phyloP scores from a whole-genome alignment of 75 land plant genomes.

The Selaginella moellendorffii region DNA sequence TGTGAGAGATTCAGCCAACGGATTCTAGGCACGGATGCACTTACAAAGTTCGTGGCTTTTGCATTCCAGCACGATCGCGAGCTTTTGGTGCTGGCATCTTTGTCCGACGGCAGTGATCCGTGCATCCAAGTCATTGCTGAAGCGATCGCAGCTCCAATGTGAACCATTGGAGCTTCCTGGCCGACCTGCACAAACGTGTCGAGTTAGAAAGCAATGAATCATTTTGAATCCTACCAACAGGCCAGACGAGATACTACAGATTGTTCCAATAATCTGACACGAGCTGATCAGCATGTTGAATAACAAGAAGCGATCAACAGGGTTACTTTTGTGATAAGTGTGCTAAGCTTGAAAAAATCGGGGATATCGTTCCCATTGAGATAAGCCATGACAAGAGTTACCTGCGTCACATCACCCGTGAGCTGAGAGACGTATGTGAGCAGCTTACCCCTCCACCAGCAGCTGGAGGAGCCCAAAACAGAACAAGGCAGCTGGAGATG shows the following conservation, averaged over 20 bases:
- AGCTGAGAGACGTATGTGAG: no score
- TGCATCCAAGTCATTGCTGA: conserved; percentile 35
- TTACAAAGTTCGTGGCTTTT: conserved; percentile 24
- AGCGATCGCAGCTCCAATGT: conserved; percentile 29
- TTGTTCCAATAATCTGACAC: conserved; percentile 34
- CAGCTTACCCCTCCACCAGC: conserved; percentile 44
- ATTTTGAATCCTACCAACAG: conserved; percentile 16
- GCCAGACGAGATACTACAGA: conserved; percentile 32
- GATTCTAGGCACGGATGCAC: conserved; percentile 2
- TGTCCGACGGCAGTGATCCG: conserved; percentile 15
- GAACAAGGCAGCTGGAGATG: conserved; percentile 29
- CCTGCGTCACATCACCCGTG: conserved; percentile 18
- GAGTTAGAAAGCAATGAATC: background rate
- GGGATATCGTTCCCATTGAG: conserved; percentile 41
- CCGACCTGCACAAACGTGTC: conserved; percentile 14
- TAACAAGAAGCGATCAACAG: background rate
- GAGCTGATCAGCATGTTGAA: background rate
- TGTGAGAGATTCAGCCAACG: conserved; percentile 2
- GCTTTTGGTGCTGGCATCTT: conserved; percentile 3
- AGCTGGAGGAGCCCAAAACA: conserved; percentile 39
- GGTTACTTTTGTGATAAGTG: conserved; percentile 28
- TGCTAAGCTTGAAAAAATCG: conserved; percentile 20
- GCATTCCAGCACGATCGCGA: conserved; percentile 14
- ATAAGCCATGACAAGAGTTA: conserved; percentile 40
- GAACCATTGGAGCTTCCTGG: conserved; percentile 34